phyloP scores from a whole-genome alignment of 2,329 filamentous ascomycete species.

The Talaromyces rugulosus region DNA sequence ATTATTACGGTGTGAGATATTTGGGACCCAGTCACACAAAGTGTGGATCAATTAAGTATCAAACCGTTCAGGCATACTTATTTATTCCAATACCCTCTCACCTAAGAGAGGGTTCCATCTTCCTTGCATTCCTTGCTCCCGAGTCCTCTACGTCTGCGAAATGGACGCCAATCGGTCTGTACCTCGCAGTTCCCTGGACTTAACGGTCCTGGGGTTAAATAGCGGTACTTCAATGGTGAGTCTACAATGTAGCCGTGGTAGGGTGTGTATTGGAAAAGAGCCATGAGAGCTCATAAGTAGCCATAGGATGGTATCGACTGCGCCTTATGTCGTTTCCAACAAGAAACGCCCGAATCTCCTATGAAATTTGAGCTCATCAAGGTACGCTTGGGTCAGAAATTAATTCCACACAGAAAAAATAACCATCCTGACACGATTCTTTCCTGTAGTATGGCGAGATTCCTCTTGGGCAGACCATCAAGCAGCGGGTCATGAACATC shows the following conservation, averaged over 20 bases:
- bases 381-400: constrained; percentile 11
- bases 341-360: constrained; percentile 47
- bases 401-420: too few relatives aligned
- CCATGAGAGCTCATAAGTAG: neutral
- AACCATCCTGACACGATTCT: neutral
- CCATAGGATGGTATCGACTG: constrained; percentile 53
- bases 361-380: constrained; percentile 55
- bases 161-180: constrained; percentile 1
- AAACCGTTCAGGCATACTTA: too few relatives aligned
- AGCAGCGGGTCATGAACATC: constrained; percentile 55
- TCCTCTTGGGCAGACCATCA: constrained; percentile 51
- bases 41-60: too few relatives aligned
- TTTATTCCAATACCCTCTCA: too few relatives aligned
- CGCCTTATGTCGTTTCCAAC: constrained; percentile 54
- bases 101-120: too few relatives aligned
- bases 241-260: too few relatives aligned
- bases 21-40: too few relatives aligned
- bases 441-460: constrained; percentile 49
- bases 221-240: constrained; percentile 49
- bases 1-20: too few relatives aligned
- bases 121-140: too few relatives aligned
- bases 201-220: constrained; percentile 54
- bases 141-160: too few relatives aligned
- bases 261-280: too few relatives aligned
- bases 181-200: constrained; percentile 36